Conservation (phyloP, 1,284 basidiomycete species). For the Albatrellus sp. region DNA sequence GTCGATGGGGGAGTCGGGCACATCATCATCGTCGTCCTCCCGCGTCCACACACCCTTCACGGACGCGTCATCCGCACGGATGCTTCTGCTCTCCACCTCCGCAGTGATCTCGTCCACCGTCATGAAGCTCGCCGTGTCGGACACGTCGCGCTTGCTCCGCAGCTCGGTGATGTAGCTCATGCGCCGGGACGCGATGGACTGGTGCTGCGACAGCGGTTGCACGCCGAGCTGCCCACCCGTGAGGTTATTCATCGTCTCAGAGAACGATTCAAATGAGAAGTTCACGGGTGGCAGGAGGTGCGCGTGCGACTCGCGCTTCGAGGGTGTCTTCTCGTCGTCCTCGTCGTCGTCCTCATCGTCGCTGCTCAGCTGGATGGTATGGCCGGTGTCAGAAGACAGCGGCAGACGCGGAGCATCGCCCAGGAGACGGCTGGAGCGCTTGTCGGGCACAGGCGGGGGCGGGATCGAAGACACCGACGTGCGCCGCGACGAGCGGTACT, state of each 20-base stretch:
- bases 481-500: slow-evolving; percentile 27
- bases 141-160: slow-evolving; percentile 67
- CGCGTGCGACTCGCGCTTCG: slow-evolving; percentile 23
- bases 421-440: slow-evolving; percentile 16
- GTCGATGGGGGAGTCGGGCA: slow-evolving; percentile 13
- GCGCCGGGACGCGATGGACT: slow-evolving; percentile 49
- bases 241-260: slow-evolving; percentile 59
- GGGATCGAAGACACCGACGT: slow-evolving; percentile 34
- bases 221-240: slow-evolving; percentile 22
- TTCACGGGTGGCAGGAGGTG: slow-evolving; percentile 74
- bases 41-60: slow-evolving; percentile 58
- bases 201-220: slow-evolving; percentile 17
- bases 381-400: slow-evolving; percentile 57
- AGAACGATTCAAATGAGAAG: slow-evolving; percentile 65
- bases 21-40: slow-evolving; percentile 33
- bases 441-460: slow-evolving; percentile 26
- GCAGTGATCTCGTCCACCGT: slow-evolving; percentile 98
- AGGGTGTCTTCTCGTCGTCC: slow-evolving; percentile 19
- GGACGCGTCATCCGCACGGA: slow-evolving; percentile 24
- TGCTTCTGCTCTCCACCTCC: slow-evolving; percentile 80
- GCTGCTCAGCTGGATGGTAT: slow-evolving; percentile 39
- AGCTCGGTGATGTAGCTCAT: slow-evolving; percentile 72
- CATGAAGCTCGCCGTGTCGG: slow-evolving; percentile 84
- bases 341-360: slow-evolving; percentile 31
- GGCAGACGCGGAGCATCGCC: slow-evolving; percentile 52